Base-by-base conservation (phyloP, 257 asterid species). In the Lycium ferocissimum region DNA sequence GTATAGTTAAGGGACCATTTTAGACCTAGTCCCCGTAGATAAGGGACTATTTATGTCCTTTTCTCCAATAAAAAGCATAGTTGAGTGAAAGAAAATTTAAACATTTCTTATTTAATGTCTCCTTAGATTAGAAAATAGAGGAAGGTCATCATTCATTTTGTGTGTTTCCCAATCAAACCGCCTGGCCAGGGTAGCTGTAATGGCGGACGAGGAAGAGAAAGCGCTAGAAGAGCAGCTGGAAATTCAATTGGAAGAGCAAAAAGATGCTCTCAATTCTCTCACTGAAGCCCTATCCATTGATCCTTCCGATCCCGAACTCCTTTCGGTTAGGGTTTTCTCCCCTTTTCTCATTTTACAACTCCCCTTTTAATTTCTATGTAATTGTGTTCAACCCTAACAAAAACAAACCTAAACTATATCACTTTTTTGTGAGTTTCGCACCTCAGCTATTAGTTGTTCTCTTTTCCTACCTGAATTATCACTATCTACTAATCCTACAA, bases 131-230 rank as follows among this genome's bases (percentile, higher is more conserved):
- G 18, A 59, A 7, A 18, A 3, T 20, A 62, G 3, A 12, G 54
- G 3, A 0, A 49, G 13, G 70, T 62, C 71, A 26, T 62, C 71
- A 26, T 22, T 9, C 12, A 3, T 40, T 70, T 43, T 40, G 1
- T 70, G 3, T 0, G 33, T 9, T 63, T 35, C 18, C 0, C 33
- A 70, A 9, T 70, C 54, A 70, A 40, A 40, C 17, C 9, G 54
- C 56, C 54, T 17, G 37, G 79, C 22, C 56, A 51, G 18, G 56
- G 79, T 71, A 5, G 53, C 9, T 45, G 54, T 47, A 73, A 45
- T 94, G 99, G 97, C 97, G 89, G 94, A 93, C 80, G 95, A 92
- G 70, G 98, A 94, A 89, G 93, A 92, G 88, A 90, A 88, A 88
- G 91, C 81, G 82, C 76, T 96, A 81, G 99, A 94, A 90, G 91